These are phyloP conservation scores for Psilocybe cyanescens DNA, from an alignment of 768 basidiomycete genomes.

Conservation along the genomic window DNA sequence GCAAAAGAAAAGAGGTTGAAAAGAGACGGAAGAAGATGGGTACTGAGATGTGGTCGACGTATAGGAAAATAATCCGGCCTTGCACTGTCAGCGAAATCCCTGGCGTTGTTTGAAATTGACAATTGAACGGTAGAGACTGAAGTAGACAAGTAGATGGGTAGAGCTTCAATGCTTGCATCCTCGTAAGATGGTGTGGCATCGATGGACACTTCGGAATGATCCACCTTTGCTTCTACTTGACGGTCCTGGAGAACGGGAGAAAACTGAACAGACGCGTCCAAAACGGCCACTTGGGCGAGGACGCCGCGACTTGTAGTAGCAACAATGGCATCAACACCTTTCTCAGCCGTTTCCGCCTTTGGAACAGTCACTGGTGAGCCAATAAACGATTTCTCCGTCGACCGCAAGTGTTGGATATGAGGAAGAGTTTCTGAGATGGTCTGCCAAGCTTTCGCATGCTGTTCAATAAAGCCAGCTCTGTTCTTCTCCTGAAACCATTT, in stretches of 20 bases:
- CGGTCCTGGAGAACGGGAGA: conserved; percentile 37
- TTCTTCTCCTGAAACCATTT: conserved; percentile 84
- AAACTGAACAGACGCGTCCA: conserved; percentile 37
- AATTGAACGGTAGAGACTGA: conserved; percentile 45
- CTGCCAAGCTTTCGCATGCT: conserved; percentile 72
- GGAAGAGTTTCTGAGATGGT: conserved; percentile 69
- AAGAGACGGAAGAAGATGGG: conserved; percentile 43
- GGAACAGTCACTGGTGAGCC: conserved; percentile 17
- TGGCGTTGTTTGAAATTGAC: conserved; percentile 9
- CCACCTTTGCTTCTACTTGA: conserved; percentile 37
- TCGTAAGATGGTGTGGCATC: conserved; percentile 53
- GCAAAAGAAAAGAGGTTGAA: conserved; percentile 49
- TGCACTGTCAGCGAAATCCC: conserved; percentile 10
- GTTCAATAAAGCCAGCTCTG: conserved; percentile 69
- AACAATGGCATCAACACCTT: conserved; percentile 50
- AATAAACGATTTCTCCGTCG: conserved; percentile 56
- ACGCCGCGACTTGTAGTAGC: conserved; percentile 34
- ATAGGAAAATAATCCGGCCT: conserved; percentile 17
- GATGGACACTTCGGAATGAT: conserved; percentile 38
- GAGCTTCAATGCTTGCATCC: conserved; percentile 56
- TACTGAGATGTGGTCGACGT: conserved; percentile 23
- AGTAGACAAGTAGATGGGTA: conserved; percentile 46
- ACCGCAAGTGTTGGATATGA: conserved; percentile 69
- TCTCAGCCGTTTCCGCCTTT: conserved; percentile 38
- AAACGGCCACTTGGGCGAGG: conserved; percentile 32